These are phyloP conservation scores for Ilex paraguariensis DNA, from an alignment of 305 asterid species.

Conservation along the genomic window DNA sequence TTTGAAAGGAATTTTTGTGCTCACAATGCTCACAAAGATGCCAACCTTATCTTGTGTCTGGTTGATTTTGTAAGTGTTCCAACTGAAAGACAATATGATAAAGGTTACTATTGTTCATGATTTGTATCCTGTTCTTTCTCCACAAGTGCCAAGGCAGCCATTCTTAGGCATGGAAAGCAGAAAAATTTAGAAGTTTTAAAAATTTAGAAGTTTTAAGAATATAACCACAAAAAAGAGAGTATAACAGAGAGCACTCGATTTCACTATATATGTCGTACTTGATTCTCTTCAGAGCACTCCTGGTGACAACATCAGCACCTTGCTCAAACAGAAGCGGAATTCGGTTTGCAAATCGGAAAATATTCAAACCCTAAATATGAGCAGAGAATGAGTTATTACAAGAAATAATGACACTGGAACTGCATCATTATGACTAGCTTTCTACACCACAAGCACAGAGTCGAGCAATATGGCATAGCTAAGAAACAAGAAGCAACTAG, in stretches of 20 bases:
- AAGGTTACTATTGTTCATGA: constrained; percentile 1
- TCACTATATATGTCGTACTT: constrained; percentile 42
- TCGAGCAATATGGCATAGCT: too few relatives aligned
- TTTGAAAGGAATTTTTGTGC: constrained; percentile 94
- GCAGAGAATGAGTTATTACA: constrained; percentile 4
- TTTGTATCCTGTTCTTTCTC: background rate
- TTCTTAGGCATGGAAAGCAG: background rate
- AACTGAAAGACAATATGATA: constrained; percentile 42
- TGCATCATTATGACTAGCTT: background rate
- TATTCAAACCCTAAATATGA: constrained; percentile 69
- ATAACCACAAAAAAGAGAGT: background rate
- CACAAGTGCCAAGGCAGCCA: background rate
- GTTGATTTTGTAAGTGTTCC: constrained; percentile 91
- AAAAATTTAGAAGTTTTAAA: too few relatives aligned
- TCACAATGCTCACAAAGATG: constrained; percentile 88
- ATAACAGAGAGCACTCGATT: background rate
- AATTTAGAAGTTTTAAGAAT: too few relatives aligned
- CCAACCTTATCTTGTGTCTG: constrained; percentile 92
- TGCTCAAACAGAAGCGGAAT: constrained; percentile 94
- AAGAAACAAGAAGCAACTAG: too few relatives aligned
- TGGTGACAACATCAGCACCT: constrained; percentile 97
- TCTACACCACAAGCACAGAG: background rate
- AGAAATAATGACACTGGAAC: constrained; percentile 11
- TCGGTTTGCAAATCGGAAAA: constrained; percentile 94
- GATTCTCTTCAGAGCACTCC: constrained; percentile 86